Conservation (phyloP, 306 rosid species). For the Prunus salicina region DNA sequence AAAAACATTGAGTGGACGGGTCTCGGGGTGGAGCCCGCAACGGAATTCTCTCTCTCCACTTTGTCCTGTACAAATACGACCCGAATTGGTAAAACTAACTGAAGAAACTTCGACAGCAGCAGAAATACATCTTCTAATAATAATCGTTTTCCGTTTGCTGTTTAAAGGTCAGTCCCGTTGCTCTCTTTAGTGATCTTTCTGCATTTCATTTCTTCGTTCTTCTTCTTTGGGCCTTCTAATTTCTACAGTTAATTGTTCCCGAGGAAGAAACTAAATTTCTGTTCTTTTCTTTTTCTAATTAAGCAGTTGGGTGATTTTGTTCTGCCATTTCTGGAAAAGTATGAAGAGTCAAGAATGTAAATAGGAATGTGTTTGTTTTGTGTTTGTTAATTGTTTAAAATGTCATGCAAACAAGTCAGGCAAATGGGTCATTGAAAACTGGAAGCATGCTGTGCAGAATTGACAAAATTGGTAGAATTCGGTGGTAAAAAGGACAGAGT, state of each 20-base stretch:
- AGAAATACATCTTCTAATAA: not conserved
- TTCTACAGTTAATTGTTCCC: not conserved
- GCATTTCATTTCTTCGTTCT: not conserved
- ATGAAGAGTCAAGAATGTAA: not conserved
- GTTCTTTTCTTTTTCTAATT: not conserved
- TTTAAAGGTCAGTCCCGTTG: not conserved
- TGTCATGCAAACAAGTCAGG: slow-evolving; percentile 1
- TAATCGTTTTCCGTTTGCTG: not conserved
- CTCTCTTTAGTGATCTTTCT: not conserved
- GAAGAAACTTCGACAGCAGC: not conserved
- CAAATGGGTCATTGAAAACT: not conserved
- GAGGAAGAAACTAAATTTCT: not conserved
- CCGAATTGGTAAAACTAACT: not conserved
- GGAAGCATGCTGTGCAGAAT: not conserved
- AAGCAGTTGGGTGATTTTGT: not conserved
- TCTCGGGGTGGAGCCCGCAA: not conserved
- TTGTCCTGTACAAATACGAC: not conserved
- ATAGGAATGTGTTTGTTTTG: not conserved
- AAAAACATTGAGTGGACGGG: not conserved
- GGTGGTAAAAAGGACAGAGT: not conserved
- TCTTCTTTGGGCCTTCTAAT: not conserved
- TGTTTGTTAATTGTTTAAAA: not conserved
- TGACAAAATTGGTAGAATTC: not conserved
- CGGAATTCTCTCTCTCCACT: not conserved
- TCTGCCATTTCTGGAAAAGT: not conserved